These are phyloP conservation scores for Globisporangium irregulare DNA, from an alignment of 352 stramenopile genomes.

Conservation along the genomic window DNA sequence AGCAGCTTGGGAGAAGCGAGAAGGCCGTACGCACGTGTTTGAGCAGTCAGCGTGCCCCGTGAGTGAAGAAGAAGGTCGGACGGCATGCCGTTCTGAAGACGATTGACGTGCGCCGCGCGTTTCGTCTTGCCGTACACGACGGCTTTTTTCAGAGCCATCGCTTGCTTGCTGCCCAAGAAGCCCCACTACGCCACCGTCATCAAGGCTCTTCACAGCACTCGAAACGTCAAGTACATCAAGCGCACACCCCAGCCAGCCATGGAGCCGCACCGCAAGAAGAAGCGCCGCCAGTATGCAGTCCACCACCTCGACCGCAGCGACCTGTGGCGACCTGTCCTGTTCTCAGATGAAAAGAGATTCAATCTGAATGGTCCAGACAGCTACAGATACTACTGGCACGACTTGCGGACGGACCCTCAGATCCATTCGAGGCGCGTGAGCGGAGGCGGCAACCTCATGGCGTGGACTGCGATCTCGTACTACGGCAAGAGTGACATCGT, in stretches of 20 bases:
- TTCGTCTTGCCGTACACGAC: neutral
- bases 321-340: too few species aligned
- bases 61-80: slow-evolving; percentile 2
- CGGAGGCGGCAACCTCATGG: too few species aligned
- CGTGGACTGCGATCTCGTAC: too few species aligned
- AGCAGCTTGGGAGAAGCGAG: neutral
- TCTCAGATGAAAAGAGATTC: too few species aligned
- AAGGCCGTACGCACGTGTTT: neutral
- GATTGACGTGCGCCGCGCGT: neutral
- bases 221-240: neutral
- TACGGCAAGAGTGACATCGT: too few species aligned
- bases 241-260: neutral
- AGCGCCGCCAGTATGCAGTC: neutral
- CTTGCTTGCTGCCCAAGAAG: neutral
- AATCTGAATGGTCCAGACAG: too few species aligned
- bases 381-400: too few species aligned
- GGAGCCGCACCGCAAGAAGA: slow-evolving; percentile 2
- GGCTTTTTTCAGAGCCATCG: neutral
- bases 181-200: neutral
- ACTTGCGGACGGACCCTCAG: too few species aligned
- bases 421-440: too few species aligned
- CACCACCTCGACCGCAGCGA: too few species aligned
- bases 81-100: neutral
- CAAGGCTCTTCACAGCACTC: neutral
- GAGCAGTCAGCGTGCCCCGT: neutral